Percentiles rank a stretch among this genome's conserved stretches.
These are phyloP conservation scores for Phyllosticta capitalensis DNA, from an alignment of 2,329 filamentous ascomycete genomes.

Conservation along the genomic window DNA sequence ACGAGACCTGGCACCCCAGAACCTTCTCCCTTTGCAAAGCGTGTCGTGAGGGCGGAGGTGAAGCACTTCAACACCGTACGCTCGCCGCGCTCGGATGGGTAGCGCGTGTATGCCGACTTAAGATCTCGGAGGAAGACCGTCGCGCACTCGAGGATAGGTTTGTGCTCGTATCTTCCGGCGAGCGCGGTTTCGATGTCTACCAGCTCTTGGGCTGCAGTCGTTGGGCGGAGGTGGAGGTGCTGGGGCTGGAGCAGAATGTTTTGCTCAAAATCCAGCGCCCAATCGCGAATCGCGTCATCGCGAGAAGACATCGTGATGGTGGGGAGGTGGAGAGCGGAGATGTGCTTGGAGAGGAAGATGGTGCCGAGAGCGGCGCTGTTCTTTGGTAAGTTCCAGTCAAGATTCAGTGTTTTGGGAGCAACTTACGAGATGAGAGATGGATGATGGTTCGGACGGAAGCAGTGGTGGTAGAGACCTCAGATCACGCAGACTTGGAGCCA, in stretches of 20 bases:
- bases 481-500: no score
- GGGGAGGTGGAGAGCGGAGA: no score
- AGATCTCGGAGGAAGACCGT: neutral
- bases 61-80: neutral
- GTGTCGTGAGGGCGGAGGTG: neutral
- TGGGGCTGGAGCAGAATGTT: neutral
- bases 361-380: no score
- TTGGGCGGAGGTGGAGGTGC: neutral
- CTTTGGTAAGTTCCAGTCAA: no score
- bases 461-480: no score
- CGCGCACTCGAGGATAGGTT: neutral
- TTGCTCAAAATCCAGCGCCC: neutral
- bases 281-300: neutral
- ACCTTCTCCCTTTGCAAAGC: neutral
- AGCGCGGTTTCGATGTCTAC: neutral
- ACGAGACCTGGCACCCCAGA: neutral
- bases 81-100: neutral
- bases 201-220: neutral
- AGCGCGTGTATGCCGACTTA: neutral
- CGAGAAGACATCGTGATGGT: no score
- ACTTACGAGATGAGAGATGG: no score
- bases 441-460: no score
- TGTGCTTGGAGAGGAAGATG: no score
- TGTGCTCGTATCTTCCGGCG: neutral
- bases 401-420: no score